These are phyloP conservation scores for Psilocybe azurescens DNA, from an alignment of 768 basidiomycete species.

Conservation along the genomic window DNA sequence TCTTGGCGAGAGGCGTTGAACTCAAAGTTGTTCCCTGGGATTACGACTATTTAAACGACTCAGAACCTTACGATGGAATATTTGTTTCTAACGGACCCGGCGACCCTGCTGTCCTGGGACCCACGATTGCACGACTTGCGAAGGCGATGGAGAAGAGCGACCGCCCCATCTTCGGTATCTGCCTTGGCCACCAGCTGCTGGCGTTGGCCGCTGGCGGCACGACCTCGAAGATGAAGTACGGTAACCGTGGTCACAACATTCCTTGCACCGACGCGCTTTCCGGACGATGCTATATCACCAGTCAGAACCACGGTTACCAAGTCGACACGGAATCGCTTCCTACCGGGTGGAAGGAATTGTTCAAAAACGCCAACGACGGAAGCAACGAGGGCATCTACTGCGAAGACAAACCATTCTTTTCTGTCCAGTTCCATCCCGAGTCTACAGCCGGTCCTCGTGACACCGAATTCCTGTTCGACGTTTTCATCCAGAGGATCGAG, in stretches of 20 bases:
- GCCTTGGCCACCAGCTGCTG: conserved; percentile 96
- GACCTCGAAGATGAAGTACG: conserved; percentile 99
- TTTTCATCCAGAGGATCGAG: conserved; percentile 88
- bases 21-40: conserved; percentile 98
- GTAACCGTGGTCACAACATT: conserved; percentile 98
- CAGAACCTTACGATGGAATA: conserved; percentile 88
- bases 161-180: conserved; percentile 96
- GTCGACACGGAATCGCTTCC: conserved; percentile 85
- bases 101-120: conserved; percentile 84
- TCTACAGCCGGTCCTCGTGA: conserved; percentile 81
- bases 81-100: conserved; percentile 99
- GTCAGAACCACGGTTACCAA: conserved; percentile 98
- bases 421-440: conserved; percentile 99
- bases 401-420: conserved; percentile 93
- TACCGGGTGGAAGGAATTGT: conserved; percentile 89
- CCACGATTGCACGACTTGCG: conserved; percentile 72
- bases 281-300: conserved; percentile 98
- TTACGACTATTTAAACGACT: conserved; percentile 84
- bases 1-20: conserved; percentile 89
- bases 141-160: conserved; percentile 74
- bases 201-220: conserved; percentile 93
- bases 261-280: conserved; percentile 94
- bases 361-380: conserved; percentile 95
- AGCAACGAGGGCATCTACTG: conserved; percentile 98
- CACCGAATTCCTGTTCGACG: conserved; percentile 98